Evolutionary conservation across 257 asterid genomes (phyloP), one percentile per base, ranked within the genome.

Genomic region (Plectranthus barbatus): DNA sequence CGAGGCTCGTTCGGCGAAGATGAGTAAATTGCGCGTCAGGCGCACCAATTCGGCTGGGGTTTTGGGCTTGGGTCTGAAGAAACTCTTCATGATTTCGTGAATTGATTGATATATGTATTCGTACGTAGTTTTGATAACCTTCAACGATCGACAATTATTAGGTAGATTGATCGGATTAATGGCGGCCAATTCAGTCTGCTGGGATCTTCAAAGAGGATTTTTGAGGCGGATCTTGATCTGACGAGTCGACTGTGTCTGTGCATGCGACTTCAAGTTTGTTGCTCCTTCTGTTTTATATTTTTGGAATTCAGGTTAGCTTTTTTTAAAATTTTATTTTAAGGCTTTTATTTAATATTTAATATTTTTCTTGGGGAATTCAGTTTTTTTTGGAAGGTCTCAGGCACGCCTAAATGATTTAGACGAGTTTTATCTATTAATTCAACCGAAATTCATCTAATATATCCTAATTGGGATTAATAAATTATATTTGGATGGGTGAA

Each of bases 21-120:
- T 39, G 66, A 91, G 98, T 40, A 88, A 89, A 71, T 91, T 95
- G 24, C 98, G 94, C 12, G 97, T 68, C 62, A 75, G 95, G 7
- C 97, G 81, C 34, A 91, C 98, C 55, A 86, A 21, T 79, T 91
- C 97, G 37, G 71, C 85, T 1, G 98, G 95, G 14, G 97, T 88
- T 76, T 74, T 86, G 0, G 95, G 87, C 72, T 91, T 91, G 13
- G 92, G 68, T 79, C 84, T 91, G 70, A 84, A 81, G 65, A 91
- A 45, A 8, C 74, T 78, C 81, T 86, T 88, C 98, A 83, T 83
- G 79, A 76, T 64, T 84, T 85, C 23, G 15, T 15, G 19, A n/a
- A 5, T 21, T 24, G n/a, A n/a, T n/a, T n/a, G n/a, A n/a, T n/a
- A n/a, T n/a, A n/a, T 20, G 7, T n/a, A 19, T 0, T 42, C n/a